phyloP scores from a whole-genome alignment of 768 basidiomycete genomes.

The Tricholoma flavovirens region DNA sequence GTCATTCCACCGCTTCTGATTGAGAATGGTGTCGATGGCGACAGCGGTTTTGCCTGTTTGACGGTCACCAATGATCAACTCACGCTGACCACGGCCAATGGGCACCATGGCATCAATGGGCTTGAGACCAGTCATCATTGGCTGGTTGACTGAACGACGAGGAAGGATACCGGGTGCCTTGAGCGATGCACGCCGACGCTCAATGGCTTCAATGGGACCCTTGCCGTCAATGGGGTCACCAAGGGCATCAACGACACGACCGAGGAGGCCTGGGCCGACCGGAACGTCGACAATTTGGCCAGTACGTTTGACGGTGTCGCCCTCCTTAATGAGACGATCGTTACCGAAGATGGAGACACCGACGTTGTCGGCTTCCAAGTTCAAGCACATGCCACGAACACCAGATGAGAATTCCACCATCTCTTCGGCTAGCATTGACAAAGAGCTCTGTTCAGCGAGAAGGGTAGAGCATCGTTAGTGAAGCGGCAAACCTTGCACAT shows the following conservation, averaged over 20 bases:
- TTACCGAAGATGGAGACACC: constrained; percentile 99
- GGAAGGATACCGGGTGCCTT: constrained; percentile 99
- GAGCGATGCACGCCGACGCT: constrained; percentile 94
- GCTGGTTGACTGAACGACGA: constrained; percentile 99
- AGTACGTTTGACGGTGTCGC: constrained; percentile 99
- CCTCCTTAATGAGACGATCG: constrained; percentile 98
- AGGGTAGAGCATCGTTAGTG: not conserved
- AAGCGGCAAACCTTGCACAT: constrained; percentile 80
- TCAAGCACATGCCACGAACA: constrained; percentile 99
- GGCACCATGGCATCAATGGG: constrained; percentile 99
- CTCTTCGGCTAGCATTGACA: constrained; percentile 74
- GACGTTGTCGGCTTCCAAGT: constrained; percentile 99
- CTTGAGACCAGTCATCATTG: constrained; percentile 99
- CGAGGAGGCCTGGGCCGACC: constrained; percentile 93
- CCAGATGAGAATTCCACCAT: constrained; percentile 99
- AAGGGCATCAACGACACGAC: constrained; percentile 98
- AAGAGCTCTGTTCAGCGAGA: not conserved
- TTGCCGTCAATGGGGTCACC: constrained; percentile 99
- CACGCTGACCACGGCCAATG: constrained; percentile 99
- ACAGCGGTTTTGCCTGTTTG: constrained; percentile 99
- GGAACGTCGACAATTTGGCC: constrained; percentile 99
- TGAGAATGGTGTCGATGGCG: constrained; percentile 99
- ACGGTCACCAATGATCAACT: constrained; percentile 99
- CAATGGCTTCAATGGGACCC: constrained; percentile 89
- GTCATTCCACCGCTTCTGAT: constrained; percentile 99